phyloP scores from a whole-genome alignment of 805 yeast genomes.

The Blastobotrys peoriensis region DNA sequence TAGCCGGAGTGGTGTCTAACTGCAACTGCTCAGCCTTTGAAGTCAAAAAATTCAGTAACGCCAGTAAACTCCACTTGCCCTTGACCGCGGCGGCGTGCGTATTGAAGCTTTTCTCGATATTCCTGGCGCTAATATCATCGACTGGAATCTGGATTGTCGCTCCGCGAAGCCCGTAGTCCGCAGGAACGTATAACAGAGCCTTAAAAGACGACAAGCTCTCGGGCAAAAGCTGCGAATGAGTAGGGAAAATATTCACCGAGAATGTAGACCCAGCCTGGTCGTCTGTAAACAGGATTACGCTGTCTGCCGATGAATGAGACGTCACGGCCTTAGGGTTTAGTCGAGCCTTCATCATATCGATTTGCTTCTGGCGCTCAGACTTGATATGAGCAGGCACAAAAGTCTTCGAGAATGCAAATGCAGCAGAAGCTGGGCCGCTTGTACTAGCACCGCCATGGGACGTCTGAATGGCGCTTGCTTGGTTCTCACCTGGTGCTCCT shows the following conservation, averaged over 20 bases:
- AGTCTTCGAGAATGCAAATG: not conserved
- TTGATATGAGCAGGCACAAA: constrained; percentile 18
- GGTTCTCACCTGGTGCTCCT: not conserved
- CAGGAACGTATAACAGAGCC: constrained; percentile 16
- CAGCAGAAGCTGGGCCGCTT: not conserved
- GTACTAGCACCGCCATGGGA: not conserved
- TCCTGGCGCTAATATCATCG: constrained; percentile 13
- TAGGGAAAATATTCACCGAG: constrained; percentile 13
- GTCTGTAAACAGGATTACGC: constrained; percentile 5
- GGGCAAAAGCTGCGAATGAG: constrained; percentile 15
- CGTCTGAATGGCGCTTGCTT: too few species aligned
- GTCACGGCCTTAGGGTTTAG: constrained; percentile 5
- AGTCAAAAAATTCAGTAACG: constrained; percentile 19
- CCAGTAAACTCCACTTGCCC: constrained; percentile 16
- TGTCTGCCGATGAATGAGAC: constrained; percentile 2
- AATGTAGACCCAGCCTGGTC: constrained; percentile 6
- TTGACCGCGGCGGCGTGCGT: constrained; percentile 14
- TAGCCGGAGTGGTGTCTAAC: constrained; percentile 2
- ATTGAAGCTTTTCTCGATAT: constrained; percentile 20
- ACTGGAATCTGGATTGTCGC: constrained; percentile 14
- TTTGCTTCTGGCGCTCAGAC: constrained; percentile 17
- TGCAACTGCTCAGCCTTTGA: constrained; percentile 15
- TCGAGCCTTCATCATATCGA: constrained; percentile 14
- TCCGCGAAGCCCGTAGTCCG: constrained; percentile 13
- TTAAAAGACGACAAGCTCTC: constrained; percentile 12